Evolutionary conservation across 139 green algal genomes (phyloP).

Genomic region (Picochlorum sp.): DNA sequence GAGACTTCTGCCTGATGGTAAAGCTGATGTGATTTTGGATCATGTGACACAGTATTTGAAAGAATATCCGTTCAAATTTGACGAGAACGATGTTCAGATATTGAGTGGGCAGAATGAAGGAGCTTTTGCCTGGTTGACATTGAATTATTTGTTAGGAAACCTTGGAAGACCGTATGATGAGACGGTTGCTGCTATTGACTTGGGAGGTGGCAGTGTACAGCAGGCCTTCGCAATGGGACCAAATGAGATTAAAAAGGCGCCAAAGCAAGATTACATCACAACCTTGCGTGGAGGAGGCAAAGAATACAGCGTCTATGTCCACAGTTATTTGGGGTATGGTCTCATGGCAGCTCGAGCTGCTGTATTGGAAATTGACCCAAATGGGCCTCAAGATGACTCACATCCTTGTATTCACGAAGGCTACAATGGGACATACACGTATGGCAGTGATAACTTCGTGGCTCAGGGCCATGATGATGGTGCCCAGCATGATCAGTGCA

Average conservation of each 20-base stretch:
- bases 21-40: conserved; percentile 81
- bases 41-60: conserved; percentile 43
- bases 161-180: conserved; percentile 47
- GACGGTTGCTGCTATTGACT: conserved; percentile 84
- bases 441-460: conserved; percentile 42
- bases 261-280: conserved; percentile 53
- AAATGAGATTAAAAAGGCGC: conserved; percentile 41
- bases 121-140: conserved; percentile 93
- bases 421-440: conserved; percentile 40
- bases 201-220: conserved; percentile 69
- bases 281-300: conserved; percentile 50
- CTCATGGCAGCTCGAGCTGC: conserved; percentile 90
- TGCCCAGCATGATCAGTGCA: conserved; percentile 21
- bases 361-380: conserved; percentile 50
- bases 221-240: conserved; percentile 72
- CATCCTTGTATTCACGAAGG: conserved; percentile 69
- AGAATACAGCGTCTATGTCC: conserved; percentile 87
- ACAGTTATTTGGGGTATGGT: conserved; percentile 93
- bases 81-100: conserved; percentile 43
- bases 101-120: conserved; percentile 77
- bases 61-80: conserved; percentile 61
- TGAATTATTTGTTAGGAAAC: conserved; percentile 94
- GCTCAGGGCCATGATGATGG: background rate
- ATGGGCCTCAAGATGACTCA: conserved; percentile 19
- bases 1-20: conserved; percentile 73